Evolutionary conservation across 208 protist genomes (phyloP).

Genomic region (Trichomonas tenax): DNA sequence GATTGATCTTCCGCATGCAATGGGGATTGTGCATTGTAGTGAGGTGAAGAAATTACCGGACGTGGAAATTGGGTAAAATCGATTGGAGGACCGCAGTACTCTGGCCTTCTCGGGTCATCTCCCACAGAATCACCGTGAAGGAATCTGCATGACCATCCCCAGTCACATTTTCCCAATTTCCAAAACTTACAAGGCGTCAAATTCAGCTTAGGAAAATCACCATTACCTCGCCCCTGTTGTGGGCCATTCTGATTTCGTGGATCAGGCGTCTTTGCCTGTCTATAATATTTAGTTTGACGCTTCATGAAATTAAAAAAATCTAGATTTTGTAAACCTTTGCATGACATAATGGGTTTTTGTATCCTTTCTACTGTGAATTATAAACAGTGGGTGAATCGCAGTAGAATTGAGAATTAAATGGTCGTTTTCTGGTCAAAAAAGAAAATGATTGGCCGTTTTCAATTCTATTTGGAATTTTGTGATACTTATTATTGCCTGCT

Average conservation of each 20-base stretch:
- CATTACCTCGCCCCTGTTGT: background rate
- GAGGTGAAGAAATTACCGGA: background rate
- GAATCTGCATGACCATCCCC: background rate
- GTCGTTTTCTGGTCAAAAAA: background rate
- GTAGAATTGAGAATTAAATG: background rate
- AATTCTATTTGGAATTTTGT: too few relatives aligned
- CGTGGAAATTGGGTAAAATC: constrained; percentile 2
- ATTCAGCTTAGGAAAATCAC: background rate
- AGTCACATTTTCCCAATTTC: constrained; percentile 7
- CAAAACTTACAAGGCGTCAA: background rate
- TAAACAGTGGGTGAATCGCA: background rate
- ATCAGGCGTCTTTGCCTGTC: background rate
- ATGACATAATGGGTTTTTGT: background rate
- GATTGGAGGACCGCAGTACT: background rate
- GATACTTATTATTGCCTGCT: too few relatives aligned
- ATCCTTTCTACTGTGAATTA: background rate
- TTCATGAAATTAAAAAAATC: background rate
- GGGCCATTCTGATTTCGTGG: background rate
- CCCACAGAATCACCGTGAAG: background rate
- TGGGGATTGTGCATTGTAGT: too few relatives aligned
- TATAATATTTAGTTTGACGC: background rate
- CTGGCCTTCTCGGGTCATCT: background rate
- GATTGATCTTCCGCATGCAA: background rate
- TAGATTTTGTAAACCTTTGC: background rate
- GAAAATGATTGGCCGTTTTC: too few relatives aligned